Evolutionary conservation across 768 basidiomycete species (phyloP).

Genomic region (Antrodiella citrinella): DNA sequence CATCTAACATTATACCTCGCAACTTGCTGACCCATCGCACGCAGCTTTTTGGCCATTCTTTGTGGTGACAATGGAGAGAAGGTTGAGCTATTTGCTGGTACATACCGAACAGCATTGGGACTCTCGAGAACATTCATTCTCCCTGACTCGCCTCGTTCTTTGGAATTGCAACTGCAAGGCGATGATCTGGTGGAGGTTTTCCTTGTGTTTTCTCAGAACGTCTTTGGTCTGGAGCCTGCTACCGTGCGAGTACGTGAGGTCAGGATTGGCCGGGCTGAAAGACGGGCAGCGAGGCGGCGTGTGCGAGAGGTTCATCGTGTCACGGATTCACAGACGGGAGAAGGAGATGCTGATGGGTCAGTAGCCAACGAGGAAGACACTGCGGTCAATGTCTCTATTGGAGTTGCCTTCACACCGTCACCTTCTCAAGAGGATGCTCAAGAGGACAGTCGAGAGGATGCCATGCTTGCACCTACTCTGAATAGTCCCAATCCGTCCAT

Average conservation of each 20-base stretch:
- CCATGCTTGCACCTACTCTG: conserved; percentile 34
- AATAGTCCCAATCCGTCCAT: conserved; percentile 12
- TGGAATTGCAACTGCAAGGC: conserved; percentile 85
- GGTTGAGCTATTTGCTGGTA: conserved; percentile 89
- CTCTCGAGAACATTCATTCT: conserved; percentile 91
- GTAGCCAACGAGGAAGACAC: conserved; percentile 18
- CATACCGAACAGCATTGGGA: conserved; percentile 80
- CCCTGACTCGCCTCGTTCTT: conserved; percentile 80
- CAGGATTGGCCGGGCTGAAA: conserved; percentile 80
- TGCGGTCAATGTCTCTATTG: conserved; percentile 52
- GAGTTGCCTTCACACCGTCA: conserved; percentile 42
- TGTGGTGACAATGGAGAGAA: conserved; percentile 92
- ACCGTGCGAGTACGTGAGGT: conserved; percentile 94
- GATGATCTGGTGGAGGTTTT: conserved; percentile 92
- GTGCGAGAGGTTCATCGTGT: conserved; percentile 52
- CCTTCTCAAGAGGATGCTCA: conserved; percentile 15
- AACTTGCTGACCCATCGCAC: not conserved
- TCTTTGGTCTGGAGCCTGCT: conserved; percentile 87
- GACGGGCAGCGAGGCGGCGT: conserved; percentile 67
- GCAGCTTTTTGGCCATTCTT: conserved; percentile 83
- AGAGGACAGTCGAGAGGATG: conserved; percentile 16
- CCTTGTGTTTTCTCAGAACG: conserved; percentile 84
- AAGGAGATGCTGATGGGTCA: conserved; percentile 26
- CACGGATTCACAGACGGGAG: conserved; percentile 35
- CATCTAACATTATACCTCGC: no score